These are phyloP conservation scores for Cornus florida DNA, from an alignment of 148 eudicot genomes.

Conservation along the genomic window DNA sequence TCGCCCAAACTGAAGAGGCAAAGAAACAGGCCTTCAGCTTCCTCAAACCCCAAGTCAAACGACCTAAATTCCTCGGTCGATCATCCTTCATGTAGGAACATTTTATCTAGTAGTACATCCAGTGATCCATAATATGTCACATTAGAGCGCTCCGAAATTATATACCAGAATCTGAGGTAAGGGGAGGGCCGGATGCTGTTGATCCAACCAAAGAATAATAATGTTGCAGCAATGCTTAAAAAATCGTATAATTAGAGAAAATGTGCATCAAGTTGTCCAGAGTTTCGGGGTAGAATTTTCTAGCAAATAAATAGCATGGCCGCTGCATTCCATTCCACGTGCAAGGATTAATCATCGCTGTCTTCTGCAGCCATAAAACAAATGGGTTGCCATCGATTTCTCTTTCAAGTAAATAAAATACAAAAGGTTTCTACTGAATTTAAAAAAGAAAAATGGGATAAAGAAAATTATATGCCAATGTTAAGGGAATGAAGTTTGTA, in stretches of 20 bases:
- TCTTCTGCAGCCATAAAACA: slow-evolving; percentile 45
- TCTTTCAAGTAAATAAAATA: not conserved
- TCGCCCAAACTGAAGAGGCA: not conserved
- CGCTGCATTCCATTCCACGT: slow-evolving; percentile 83
- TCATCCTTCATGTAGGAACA: not conserved
- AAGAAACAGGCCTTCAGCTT: not conserved
- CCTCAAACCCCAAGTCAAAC: not conserved
- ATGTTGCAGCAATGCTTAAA: slow-evolving; percentile 22
- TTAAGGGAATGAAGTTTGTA: slow-evolving; percentile 18
- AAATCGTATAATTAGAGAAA: slow-evolving; percentile 71
- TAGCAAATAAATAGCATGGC: slow-evolving; percentile 83
- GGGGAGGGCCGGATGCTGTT: slow-evolving; percentile 14
- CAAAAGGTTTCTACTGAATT: not conserved
- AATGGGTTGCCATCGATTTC: not conserved
- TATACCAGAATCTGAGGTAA: not conserved
- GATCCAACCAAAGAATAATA: slow-evolving; percentile 33
- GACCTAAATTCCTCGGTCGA: not conserved
- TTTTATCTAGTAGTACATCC: not conserved
- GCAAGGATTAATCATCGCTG: slow-evolving; percentile 52
- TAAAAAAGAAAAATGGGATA: not conserved
- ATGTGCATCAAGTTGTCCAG: slow-evolving; percentile 55
- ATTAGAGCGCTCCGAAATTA: not conserved
- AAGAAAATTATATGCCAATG: not conserved
- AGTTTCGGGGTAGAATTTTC: slow-evolving; percentile 86
- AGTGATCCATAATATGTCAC: not conserved